These are phyloP conservation scores for Candida broadrunensis DNA, from an alignment of 805 yeast species.

Conservation along the genomic window DNA sequence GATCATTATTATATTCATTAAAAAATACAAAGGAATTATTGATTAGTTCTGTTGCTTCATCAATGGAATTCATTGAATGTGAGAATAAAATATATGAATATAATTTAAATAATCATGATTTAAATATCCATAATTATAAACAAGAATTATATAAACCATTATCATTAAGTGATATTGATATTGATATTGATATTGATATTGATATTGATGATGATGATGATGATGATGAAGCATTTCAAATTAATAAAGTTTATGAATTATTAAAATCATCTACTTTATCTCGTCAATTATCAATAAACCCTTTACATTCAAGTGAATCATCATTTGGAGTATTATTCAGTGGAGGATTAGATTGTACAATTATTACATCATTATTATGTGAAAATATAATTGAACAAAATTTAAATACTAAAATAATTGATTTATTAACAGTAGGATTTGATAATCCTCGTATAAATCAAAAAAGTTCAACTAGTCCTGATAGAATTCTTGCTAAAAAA, in stretches of 20 bases:
- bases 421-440: constrained; percentile 89
- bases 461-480: constrained; percentile 72
- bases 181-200: background rate
- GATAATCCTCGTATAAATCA: constrained; percentile 78
- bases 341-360: constrained; percentile 93
- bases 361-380: constrained; percentile 57
- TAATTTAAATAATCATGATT: constrained; percentile 18
- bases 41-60: constrained; percentile 33
- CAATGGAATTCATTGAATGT: constrained; percentile 49
- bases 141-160: background rate
- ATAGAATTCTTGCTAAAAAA: constrained; percentile 67
- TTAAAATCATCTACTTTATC: constrained; percentile 10
- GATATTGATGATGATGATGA: too few relatives aligned
- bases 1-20: constrained; percentile 59
- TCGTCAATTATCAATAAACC: constrained; percentile 62
- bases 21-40: constrained; percentile 29
- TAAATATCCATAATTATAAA: background rate
- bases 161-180: background rate
- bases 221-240: background rate
- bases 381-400: constrained; percentile 16
- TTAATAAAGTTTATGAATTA: background rate
- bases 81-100: constrained; percentile 47
- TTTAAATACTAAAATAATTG: constrained; percentile 39
- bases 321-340: constrained; percentile 62
- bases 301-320: constrained; percentile 33